Base-by-base conservation (phyloP, 306 rosid genomes). In the Cicer yamashitae region DNA sequence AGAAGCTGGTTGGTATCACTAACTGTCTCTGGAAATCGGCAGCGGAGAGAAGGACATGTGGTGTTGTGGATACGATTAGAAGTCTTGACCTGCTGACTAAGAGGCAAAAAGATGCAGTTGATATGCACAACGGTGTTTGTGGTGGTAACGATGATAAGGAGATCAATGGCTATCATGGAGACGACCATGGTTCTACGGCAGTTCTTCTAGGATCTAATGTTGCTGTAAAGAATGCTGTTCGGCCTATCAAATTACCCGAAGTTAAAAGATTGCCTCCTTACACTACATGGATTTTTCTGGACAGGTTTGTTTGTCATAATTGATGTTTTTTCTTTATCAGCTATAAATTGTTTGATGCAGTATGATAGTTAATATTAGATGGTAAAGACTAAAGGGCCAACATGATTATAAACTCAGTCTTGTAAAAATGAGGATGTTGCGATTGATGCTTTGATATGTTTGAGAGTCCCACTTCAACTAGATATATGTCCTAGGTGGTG, bases 281-380 rank as follows among this genome's bases (percentile, higher is more conserved):
- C 86, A 96, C 99, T 57, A 89, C 99, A 20, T 96, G 99, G 99
- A 89, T 92, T 76, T 92, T 96, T 83, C 88, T 96, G 83, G 97
- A 92, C 89, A 96, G 99, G 99, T 96, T 52, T 74, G 87, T 78
- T 71, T 74, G 14, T 17, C 61, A 67, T 71, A 10, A 30, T 30
- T 18, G 78, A 2, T 64, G 37, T 85, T 82, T 79, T 79, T 81
- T 34, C 60, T 45, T 52, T 51, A 70, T 60, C 10, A 20, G 11
- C 12, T 58, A 10, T 48, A 60, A 47, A 5, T 25, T 41, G 14
- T 7, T 1, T 2, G 40, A 14, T 18, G 39, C 9, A 22, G 43
- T 18, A 40, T 48, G 48, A 7, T 10, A 9, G 56, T 77, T 48
- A 48, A 45, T 45, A 12, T 12, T 46, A 12, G 71, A 40, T 48